Evolutionary conservation across 768 basidiomycete species (phyloP), one percentile per base, ranked within the genome.

Genomic region (Scleroderma bovista): DNA sequence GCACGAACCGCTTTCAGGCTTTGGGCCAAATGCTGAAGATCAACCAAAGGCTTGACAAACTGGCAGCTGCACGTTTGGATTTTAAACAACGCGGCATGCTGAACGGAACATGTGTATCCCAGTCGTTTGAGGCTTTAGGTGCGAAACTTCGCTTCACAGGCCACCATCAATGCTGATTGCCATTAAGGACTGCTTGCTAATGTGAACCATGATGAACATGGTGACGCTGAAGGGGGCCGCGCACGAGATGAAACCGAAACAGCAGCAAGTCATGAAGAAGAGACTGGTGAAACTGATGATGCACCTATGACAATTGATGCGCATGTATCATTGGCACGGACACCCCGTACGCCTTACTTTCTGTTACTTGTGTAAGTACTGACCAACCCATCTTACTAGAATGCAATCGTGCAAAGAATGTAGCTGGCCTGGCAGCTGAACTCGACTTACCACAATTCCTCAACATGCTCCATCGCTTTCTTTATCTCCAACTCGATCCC

Each of bases 21-120:
- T 55, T 70, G 1, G 41, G 46, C 1, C 65, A 69, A 47, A 70
- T 69, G 61, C 58, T 69, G 3, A 24, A 58, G 0, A 69, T 62
- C 20, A 53, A 29, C 9, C 26, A 64, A 31, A 57, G 54, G 1
- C 47, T 66, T 1, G 63, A 68, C 43, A 66, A 69, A 46, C 52
- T 63, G 1, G 56, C 56, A 6, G 58, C 54, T 2, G 37, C 54
- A 2, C 55, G 54, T 3, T 41, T 48, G 0, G 47, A 63, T 43
- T 62, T 69, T 33, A 41, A 39, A n/a, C 36, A n/a, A 3, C 40
- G 44, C 10, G 54, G 59, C 6, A 62, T 69, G 57, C 52, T 69
- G 1, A 23, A 23, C 13, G 46, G 44, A 17, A 46, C 49, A 29
- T 52, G 20, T 11, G 17, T 46, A 17, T 12, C 45, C 44, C 33